Evolutionary conservation across 768 basidiomycete species (phyloP), one percentile per base, ranked within the genome.

Genomic region (Trametes villosa): DNA sequence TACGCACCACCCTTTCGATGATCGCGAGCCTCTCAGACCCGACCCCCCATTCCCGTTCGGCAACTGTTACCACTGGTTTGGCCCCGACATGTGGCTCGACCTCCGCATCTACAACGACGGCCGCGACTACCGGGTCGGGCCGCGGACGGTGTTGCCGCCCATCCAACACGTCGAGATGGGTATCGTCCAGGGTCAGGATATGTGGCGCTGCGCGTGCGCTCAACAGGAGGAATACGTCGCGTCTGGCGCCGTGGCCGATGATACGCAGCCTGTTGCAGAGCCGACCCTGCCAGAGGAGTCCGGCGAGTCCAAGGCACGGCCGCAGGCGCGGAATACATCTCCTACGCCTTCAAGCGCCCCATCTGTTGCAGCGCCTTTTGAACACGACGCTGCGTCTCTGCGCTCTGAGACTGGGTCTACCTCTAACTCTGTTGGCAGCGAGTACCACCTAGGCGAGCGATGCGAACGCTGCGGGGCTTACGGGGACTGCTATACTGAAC

Each of bases 51-150:
- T 53, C 26, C 52, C 52, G 17, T 53, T 53, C 40, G 17, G 26
- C 9, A 30, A 42, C 40, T 53, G 52, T 27, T 53, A 44, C 40
- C 52, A 53, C 15, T 53, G 52, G 52, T 29, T 42, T 29, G 45
- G 45, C 26, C 24, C 45, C 26, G 22, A 46, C 45, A 46, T 26
- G 24, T 13, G 15, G 45, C 26, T 46, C 26, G 27, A 46, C 6
- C 5, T 46, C 24, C 45, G 45, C 45, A 46, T 29, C 27, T 27
- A 12, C 26, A 29, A 46, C 49, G 31, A 51, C 7, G 49, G 31
- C 9, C 31, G 49, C 13, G 49, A 33, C 20, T 40, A 33, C 31
- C 22, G 18, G 18, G 9, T 18, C 13, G n/a, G 22, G 9, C 7
- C 24, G 13, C 2, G 7, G n/a, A 51, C 49, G 33, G 30, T 11